These are phyloP conservation scores for Trichoderma asperelloides DNA, from an alignment of 495 filamentous ascomycete species.

Conservation along the genomic window DNA sequence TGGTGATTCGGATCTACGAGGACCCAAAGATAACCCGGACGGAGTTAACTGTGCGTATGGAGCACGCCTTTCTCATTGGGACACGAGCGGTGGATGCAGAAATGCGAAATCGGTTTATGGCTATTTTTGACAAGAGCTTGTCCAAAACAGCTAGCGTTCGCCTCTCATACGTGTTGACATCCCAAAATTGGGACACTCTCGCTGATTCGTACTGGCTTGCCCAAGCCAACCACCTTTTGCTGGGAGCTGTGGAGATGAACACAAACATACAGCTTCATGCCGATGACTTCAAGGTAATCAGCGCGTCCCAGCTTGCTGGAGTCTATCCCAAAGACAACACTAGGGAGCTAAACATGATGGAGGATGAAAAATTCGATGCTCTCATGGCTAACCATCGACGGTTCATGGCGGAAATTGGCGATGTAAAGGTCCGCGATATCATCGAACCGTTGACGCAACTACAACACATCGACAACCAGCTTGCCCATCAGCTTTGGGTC, in stretches of 20 bases:
- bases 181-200: constrained; percentile 97
- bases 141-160: constrained; percentile 79
- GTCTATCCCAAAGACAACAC: constrained; percentile 67
- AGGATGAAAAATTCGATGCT: constrained; percentile 71
- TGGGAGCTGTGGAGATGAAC: constrained; percentile 84
- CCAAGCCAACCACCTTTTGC: constrained; percentile 83
- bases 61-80: constrained; percentile 95
- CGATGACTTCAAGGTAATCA: constrained; percentile 73
- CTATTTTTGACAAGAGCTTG: constrained; percentile 85
- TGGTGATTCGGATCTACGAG: constrained; percentile 96
- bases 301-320: constrained; percentile 58
- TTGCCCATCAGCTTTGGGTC: constrained; percentile 84
- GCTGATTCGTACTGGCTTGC: constrained; percentile 92
- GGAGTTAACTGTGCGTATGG: constrained; percentile 90
- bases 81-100: constrained; percentile 89
- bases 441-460: constrained; percentile 89
- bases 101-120: constrained; percentile 93
- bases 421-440: constrained; percentile 77
- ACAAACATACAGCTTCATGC: constrained; percentile 61
- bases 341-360: constrained; percentile 61
- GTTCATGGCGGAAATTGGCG: constrained; percentile 75
- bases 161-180: constrained; percentile 75
- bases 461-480: constrained; percentile 74
- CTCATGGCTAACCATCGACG: constrained; percentile 68
- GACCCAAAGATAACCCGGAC: constrained; percentile 90